These are phyloP conservation scores for Vanderwaltozyma yarrowii DNA, from an alignment of 805 yeast species.

Conservation along the genomic window DNA sequence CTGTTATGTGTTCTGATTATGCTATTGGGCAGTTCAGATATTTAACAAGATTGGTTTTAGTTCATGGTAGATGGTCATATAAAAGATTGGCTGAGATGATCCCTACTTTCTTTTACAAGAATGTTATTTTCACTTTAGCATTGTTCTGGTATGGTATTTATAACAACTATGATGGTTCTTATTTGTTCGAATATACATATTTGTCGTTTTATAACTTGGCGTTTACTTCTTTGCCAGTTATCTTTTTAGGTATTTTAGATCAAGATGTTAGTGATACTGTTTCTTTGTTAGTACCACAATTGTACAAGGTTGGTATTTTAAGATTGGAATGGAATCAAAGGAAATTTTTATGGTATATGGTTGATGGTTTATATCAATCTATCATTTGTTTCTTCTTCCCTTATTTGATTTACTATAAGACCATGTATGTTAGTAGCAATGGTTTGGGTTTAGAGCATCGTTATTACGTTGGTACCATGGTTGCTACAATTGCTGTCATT, in stretches of 20 bases:
- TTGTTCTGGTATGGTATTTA: conserved; percentile 74
- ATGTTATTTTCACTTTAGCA: conserved; percentile 64
- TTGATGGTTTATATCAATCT: conserved; percentile 74
- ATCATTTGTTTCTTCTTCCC: conserved; percentile 67
- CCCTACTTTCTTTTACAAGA: conserved; percentile 72
- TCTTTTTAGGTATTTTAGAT: conserved; percentile 66
- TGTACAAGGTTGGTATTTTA: conserved; percentile 63
- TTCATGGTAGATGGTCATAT: conserved; percentile 83
- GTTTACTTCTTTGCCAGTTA: conserved; percentile 72
- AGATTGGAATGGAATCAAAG: conserved; percentile 62
- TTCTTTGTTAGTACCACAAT: conserved; percentile 61
- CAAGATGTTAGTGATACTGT: conserved; percentile 69
- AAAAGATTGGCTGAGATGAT: conserved; percentile 77
- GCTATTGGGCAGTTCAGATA: conserved; percentile 82
- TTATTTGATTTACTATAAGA: conserved; percentile 39
- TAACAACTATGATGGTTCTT: conserved; percentile 69
- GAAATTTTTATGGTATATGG: conserved; percentile 65
- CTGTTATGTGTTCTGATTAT: conserved; percentile 81
- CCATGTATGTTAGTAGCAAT: conserved; percentile 37
- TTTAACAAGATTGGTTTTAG: conserved; percentile 52
- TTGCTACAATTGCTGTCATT: conserved; percentile 55
- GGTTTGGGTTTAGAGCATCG: conserved; percentile 62
- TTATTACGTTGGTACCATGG: conserved; percentile 60
- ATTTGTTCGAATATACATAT: conserved; percentile 68
- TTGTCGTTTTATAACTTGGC: conserved; percentile 77